phyloP scores from a whole-genome alignment of 2,329 filamentous ascomycete genomes.

The Tetracladium maxilliforme region DNA sequence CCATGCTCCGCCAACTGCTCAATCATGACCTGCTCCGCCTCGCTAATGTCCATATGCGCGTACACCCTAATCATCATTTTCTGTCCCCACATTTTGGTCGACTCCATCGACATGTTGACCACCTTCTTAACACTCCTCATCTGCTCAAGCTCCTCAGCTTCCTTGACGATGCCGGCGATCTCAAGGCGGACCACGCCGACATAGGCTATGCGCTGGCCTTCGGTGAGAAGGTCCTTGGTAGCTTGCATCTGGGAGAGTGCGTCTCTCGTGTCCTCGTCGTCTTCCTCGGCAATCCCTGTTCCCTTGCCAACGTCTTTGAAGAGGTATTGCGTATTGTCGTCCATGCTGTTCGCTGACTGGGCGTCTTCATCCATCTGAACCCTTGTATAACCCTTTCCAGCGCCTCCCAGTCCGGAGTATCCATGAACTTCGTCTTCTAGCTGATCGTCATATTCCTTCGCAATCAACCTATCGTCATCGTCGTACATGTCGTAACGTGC shows the following conservation, averaged over 20 bases:
- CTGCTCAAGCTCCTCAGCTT: conserved; percentile 43
- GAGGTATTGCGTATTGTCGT: conserved; percentile 91
- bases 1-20: conserved; percentile 91
- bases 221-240: conserved; percentile 87
- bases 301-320: conserved; percentile 61
- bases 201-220: conserved; percentile 91
- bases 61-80: conserved; percentile 97
- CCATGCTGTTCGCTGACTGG: conserved; percentile 86
- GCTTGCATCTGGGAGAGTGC: conserved; percentile 83
- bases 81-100: conserved; percentile 89
- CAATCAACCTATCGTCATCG: conserved; percentile 78
- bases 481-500: conserved; percentile 93
- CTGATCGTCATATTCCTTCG: conserved; percentile 58
- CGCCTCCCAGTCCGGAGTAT: conserved; percentile 70
- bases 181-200: conserved; percentile 78
- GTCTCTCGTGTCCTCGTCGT: conserved; percentile 75
- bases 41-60: conserved; percentile 88
- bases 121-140: conserved; percentile 57
- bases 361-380: conserved; percentile 94
- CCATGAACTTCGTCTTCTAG: conserved; percentile 53
- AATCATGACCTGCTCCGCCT: conserved; percentile 93
- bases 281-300: conserved; percentile 40
- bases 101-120: conserved; percentile 54
- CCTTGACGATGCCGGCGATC: conserved; percentile 62
- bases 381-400: conserved; percentile 87